A percentile compares a stretch with the other conserved stretches of the same genome.
phyloP scores from a whole-genome alignment of 1,284 basidiomycete genomes.

The Vanrija sp. region DNA sequence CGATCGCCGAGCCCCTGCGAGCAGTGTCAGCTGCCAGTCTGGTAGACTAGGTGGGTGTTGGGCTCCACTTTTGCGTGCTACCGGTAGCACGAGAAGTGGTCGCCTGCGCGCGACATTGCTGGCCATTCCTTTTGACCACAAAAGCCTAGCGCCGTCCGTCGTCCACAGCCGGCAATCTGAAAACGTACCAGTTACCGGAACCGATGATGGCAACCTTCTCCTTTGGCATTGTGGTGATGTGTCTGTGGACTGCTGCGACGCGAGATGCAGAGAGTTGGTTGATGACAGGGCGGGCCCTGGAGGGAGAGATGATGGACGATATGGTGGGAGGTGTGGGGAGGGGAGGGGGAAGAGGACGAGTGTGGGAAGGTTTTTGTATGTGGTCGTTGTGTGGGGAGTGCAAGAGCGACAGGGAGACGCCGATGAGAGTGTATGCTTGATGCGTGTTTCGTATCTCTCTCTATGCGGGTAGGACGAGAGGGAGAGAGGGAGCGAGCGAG shows the following conservation, averaged over 20 bases:
- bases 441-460: not conserved
- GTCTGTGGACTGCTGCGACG: not conserved
- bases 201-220: slow-evolving; percentile 58
- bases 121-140: not conserved
- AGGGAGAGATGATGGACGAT: not conserved
- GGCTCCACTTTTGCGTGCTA: not conserved
- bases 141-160: not conserved
- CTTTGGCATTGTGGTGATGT: slow-evolving; percentile 29
- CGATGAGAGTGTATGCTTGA: not conserved
- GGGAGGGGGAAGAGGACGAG: not conserved
- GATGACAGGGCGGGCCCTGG: not conserved
- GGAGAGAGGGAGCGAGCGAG: too few species aligned
- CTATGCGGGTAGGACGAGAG: not conserved
- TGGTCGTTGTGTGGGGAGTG: not conserved
- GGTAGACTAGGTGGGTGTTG: not conserved
- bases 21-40: not conserved
- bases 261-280: not conserved
- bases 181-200: slow-evolving; percentile 48
- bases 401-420: not conserved
- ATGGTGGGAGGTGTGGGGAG: not conserved
- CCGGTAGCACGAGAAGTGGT: too few species aligned
- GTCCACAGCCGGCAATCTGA: not conserved
- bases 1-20: slow-evolving; percentile 57
- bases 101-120: too few species aligned
- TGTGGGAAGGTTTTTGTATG: too few species aligned